Conservation (phyloP, 257 asterid genomes). For the Striga asiatica region DNA sequence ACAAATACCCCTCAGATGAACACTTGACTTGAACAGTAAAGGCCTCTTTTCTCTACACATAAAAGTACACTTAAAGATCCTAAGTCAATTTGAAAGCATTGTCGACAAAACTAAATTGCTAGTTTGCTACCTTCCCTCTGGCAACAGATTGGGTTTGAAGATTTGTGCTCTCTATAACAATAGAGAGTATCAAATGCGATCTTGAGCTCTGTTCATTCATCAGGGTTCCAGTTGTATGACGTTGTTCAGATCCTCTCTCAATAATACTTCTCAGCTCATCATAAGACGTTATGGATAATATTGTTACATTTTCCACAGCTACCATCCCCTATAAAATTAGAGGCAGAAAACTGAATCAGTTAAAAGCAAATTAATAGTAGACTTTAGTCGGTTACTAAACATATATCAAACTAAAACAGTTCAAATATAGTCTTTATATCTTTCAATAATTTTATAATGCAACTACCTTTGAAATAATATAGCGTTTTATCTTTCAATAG, state of each 20-base stretch:
- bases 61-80: no score
- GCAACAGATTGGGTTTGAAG: conserved; percentile 90
- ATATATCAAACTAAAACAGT: no score
- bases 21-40: no score
- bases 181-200: conserved; percentile 83
- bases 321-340: conserved; percentile 73
- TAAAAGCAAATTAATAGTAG: not conserved
- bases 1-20: no score
- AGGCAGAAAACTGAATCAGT: conserved; percentile 10
- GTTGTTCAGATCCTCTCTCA: conserved; percentile 77
- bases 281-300: conserved; percentile 52
- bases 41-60: no score
- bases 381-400: no score
- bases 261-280: conserved; percentile 61
- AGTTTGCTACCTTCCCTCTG: conserved; percentile 99
- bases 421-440: no score
- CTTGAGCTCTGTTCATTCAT: conserved; percentile 97
- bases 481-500: no score
- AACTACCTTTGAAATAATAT: no score
- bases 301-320: conserved; percentile 68
- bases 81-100: not conserved
- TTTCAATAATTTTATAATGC: no score
- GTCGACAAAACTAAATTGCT: not conserved
- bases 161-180: conserved; percentile 83
- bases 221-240: conserved; percentile 78